These are phyloP conservation scores for Parathielavia hyrcaniae DNA, from an alignment of 495 filamentous ascomycete species.

Conservation along the genomic window DNA sequence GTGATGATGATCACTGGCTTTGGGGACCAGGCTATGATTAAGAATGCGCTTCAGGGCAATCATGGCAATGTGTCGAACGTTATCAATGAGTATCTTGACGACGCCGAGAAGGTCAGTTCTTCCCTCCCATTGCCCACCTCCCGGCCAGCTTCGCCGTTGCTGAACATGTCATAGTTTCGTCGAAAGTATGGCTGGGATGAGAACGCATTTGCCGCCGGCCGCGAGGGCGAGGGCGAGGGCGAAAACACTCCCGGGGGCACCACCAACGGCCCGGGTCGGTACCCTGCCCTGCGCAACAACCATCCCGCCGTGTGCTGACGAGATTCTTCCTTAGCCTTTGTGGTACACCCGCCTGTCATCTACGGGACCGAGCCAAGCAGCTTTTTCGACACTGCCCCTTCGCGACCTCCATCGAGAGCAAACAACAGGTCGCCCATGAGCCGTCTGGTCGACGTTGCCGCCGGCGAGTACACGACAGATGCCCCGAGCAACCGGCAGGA, in stretches of 20 bases:
- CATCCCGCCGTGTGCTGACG: constrained; percentile 16
- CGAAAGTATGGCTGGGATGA: constrained; percentile 45
- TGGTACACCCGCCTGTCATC: constrained; percentile 13
- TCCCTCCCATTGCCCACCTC: background rate
- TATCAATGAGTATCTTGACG: constrained; percentile 42
- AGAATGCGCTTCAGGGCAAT: constrained; percentile 32
- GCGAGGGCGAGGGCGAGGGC: constrained; percentile 46
- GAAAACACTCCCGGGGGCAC: constrained; percentile 8
- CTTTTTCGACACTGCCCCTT: constrained; percentile 46
- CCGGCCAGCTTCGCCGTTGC: constrained; percentile 1
- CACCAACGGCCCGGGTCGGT: constrained; percentile 6
- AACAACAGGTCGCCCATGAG: constrained; percentile 47
- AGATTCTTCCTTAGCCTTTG: constrained; percentile 42
- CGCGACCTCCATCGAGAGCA: constrained; percentile 63
- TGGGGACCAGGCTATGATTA: constrained; percentile 11
- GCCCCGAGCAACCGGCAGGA: constrained; percentile 25
- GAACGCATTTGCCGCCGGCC: constrained; percentile 37
- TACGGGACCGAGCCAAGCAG: constrained; percentile 1
- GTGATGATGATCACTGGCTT: constrained; percentile 18
- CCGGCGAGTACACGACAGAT: constrained; percentile 23
- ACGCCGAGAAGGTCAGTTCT: constrained; percentile 35
- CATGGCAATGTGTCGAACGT: constrained; percentile 41
- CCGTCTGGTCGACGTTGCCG: constrained; percentile 36
- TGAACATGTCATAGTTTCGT: constrained; percentile 29
- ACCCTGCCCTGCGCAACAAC: background rate